These are phyloP conservation scores for Hirsutella minnesotensis DNA, from an alignment of 2,329 filamentous ascomycete genomes.

Conservation along the genomic window DNA sequence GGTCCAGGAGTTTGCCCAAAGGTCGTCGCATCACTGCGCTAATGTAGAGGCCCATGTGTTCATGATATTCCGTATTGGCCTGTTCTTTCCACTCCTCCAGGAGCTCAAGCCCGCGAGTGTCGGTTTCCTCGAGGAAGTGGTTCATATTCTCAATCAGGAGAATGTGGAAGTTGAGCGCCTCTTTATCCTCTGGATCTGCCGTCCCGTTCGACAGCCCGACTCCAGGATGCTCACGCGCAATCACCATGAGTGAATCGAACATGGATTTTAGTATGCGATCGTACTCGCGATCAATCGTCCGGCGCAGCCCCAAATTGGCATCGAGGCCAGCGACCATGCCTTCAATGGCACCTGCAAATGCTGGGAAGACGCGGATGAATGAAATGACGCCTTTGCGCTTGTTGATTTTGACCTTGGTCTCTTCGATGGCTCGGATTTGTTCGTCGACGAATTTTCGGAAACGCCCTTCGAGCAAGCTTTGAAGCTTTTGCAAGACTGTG, in stretches of 20 bases:
- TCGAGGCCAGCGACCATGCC: slow-evolving; percentile 60
- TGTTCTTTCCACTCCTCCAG: slow-evolving; percentile 74
- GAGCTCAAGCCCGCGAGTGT: slow-evolving; percentile 60
- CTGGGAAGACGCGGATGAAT: slow-evolving; percentile 88
- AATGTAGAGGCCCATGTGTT: slow-evolving; percentile 82
- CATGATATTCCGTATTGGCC: slow-evolving; percentile 65
- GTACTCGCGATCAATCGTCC: slow-evolving; percentile 78
- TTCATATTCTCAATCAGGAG: slow-evolving; percentile 98
- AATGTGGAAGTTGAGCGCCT: slow-evolving; percentile 94
- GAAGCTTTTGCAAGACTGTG: slow-evolving; percentile 66
- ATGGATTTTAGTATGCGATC: slow-evolving; percentile 82
- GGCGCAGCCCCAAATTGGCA: slow-evolving; percentile 50
- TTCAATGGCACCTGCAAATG: slow-evolving; percentile 73
- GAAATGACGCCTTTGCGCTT: slow-evolving; percentile 94
- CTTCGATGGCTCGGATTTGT: slow-evolving; percentile 89
- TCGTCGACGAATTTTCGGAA: slow-evolving; percentile 89
- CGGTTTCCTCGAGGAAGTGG: slow-evolving; percentile 87
- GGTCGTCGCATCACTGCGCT: slow-evolving; percentile 80
- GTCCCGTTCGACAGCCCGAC: slow-evolving; percentile 30
- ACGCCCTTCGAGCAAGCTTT: slow-evolving; percentile 58
- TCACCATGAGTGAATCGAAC: slow-evolving; percentile 95
- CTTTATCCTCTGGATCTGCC: slow-evolving; percentile 72
- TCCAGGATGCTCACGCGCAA: slow-evolving; percentile 59
- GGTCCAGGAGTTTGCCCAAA: slow-evolving; percentile 81
- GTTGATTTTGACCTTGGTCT: slow-evolving; percentile 98